Conservation (phyloP, 176 grass and related monocot species). For the Puya raimondii region DNA sequence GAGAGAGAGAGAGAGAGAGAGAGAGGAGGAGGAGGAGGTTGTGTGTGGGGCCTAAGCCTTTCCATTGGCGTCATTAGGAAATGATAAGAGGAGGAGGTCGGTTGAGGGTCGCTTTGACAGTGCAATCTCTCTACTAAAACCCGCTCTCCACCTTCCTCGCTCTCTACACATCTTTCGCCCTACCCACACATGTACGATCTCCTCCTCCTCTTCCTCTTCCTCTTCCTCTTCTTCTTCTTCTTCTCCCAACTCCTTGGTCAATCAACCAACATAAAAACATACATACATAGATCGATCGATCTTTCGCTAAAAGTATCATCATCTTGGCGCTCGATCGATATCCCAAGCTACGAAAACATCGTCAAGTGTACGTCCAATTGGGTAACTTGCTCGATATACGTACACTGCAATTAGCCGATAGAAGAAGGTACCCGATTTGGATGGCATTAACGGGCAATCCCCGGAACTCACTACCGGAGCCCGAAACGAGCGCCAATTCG, state of each 20-base stretch:
- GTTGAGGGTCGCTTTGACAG: constrained; percentile 2
- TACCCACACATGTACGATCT: background rate
- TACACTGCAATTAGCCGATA: background rate
- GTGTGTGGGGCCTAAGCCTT: background rate
- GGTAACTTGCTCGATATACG: background rate
- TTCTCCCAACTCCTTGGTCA: background rate
- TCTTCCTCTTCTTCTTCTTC: background rate
- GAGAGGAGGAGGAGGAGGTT: background rate
- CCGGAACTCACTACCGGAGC: background rate
- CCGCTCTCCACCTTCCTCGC: background rate
- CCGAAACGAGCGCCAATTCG: background rate
- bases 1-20: background rate
- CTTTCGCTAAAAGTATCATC: too few species aligned
- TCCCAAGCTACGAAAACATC: too few species aligned
- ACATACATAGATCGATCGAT: too few species aligned
- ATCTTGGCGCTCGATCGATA: too few species aligned
- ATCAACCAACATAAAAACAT: too few species aligned
- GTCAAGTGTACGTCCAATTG: too few species aligned
- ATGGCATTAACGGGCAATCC: background rate
- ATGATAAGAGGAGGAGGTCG: background rate
- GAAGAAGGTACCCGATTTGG: background rate
- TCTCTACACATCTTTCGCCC: background rate
- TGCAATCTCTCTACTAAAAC: background rate
- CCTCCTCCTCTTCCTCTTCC: background rate
- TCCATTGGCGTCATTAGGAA: background rate